Conservation (phyloP, 345 rosid genomes). For the Sisymbrium irio region DNA sequence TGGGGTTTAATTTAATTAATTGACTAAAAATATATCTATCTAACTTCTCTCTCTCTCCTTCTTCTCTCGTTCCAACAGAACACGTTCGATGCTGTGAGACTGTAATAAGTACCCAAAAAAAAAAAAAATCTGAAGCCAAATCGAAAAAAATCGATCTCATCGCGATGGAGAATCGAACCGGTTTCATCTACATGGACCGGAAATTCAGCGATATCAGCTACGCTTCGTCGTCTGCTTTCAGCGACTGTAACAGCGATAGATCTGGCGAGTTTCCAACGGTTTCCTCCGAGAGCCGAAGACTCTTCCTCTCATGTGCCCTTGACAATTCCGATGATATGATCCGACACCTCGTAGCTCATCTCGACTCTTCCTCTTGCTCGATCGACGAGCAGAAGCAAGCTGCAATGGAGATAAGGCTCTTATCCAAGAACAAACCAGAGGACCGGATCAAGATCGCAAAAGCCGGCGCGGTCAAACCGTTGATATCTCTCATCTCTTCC, state of each 20-base stretch:
- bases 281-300: conserved; percentile 61
- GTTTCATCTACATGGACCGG: conserved; percentile 37
- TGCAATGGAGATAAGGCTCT: conserved; percentile 86
- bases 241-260: conserved; percentile 83
- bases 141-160: too few relatives aligned
- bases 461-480: conserved; percentile 80
- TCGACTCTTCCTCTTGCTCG: conserved; percentile 53
- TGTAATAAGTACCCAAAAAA: too few relatives aligned
- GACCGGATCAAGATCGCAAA: conserved; percentile 46
- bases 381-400: conserved; percentile 87
- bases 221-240: conserved; percentile 59
- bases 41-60: neutral
- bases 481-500: conserved; percentile 58
- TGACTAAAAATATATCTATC: neutral
- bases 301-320: conserved; percentile 54
- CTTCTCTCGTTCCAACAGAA: neutral
- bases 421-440: conserved; percentile 84
- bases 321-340: conserved; percentile 71
- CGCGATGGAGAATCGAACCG: neutral
- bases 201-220: conserved; percentile 38
- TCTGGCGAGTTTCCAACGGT: conserved; percentile 80
- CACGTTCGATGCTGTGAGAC: too few relatives aligned
- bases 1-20: neutral
- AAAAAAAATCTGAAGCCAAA: neutral
- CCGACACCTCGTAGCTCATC: conserved; percentile 61